These are phyloP conservation scores for Claviceps humidiphila DNA, from an alignment of 2,329 filamentous ascomycete genomes.

Conservation along the genomic window DNA sequence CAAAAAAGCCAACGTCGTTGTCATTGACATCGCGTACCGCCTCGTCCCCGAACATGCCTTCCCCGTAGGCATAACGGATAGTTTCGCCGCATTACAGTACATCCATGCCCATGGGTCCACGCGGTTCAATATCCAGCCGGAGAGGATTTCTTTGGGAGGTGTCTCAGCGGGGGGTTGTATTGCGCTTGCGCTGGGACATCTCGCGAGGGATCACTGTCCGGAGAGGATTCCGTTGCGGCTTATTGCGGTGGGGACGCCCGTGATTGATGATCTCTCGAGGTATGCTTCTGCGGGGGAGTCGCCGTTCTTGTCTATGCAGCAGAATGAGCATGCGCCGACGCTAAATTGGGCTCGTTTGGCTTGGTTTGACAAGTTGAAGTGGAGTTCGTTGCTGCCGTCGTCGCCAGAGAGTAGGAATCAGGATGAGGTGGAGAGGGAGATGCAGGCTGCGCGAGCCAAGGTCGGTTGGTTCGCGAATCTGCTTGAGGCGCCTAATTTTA, in stretches of 20 bases:
- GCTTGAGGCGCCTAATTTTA: constrained; percentile 21
- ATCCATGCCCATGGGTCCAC: constrained; percentile 20
- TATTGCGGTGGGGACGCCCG: constrained; percentile 26
- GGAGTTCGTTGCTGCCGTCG: constrained; percentile 10
- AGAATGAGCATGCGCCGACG: constrained; percentile 28
- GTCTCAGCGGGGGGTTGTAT: constrained; percentile 31
- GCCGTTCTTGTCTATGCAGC: constrained; percentile 26
- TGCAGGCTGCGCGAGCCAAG: constrained; percentile 7
- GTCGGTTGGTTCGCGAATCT: constrained; percentile 19
- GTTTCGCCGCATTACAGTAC: constrained; percentile 30
- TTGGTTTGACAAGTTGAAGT: constrained; percentile 26
- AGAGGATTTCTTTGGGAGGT: constrained; percentile 29
- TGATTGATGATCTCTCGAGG: constrained; percentile 25
- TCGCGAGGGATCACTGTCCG: constrained; percentile 22
- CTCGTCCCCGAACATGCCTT: constrained; percentile 36
- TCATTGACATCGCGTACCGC: constrained; percentile 39
- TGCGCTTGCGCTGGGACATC: constrained; percentile 23
- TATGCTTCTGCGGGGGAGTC: constrained; percentile 22
- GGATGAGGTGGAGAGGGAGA: background rate
- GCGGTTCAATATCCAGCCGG: constrained; percentile 23
- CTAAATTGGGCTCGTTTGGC: constrained; percentile 29
- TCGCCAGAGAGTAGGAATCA: background rate
- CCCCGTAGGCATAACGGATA: constrained; percentile 35
- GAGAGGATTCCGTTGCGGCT: constrained; percentile 22
- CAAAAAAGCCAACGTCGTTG: constrained; percentile 27